Conservation (phyloP, 352 stramenopile genomes). For the Thalassiosira livingstoniorum region DNA sequence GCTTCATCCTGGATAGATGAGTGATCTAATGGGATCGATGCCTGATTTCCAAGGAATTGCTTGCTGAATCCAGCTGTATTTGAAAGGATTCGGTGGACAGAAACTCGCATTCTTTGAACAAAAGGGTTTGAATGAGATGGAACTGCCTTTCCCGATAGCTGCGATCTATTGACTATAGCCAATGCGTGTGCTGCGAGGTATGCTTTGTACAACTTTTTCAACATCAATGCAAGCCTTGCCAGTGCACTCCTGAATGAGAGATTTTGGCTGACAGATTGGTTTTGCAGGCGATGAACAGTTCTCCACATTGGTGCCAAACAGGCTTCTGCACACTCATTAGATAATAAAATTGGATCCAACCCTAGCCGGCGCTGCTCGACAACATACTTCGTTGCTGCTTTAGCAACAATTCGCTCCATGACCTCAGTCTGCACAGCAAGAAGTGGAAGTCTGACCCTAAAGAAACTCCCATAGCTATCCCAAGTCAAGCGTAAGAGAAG, state of each 20-base stretch:
- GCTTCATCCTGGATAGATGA: conserved; percentile 73
- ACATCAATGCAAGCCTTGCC: conserved; percentile 79
- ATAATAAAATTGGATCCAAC: conserved; percentile 69
- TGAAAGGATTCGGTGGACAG: conserved; percentile 82
- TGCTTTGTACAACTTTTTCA: conserved; percentile 84
- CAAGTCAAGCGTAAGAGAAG: conserved; percentile 83
- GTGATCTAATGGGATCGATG: conserved; percentile 51
- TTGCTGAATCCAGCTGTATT: conserved; percentile 80
- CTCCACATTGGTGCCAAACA: conserved; percentile 82
- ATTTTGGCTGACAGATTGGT: conserved; percentile 85
- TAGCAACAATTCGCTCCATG: conserved; percentile 86
- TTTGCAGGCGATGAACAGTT: conserved; percentile 84
- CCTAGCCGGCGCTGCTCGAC: conserved; percentile 72
- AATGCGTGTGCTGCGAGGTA: conserved; percentile 85
- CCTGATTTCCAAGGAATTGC: conserved; percentile 83
- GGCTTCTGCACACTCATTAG: conserved; percentile 82
- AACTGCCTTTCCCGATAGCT: conserved; percentile 39
- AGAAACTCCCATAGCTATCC: conserved; percentile 85
- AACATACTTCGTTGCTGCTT: conserved; percentile 74
- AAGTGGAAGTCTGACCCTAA: conserved; percentile 78
- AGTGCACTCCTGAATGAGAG: conserved; percentile 84
- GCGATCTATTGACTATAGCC: conserved; percentile 68
- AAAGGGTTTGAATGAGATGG: conserved; percentile 64
- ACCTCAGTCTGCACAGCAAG: conserved; percentile 85
- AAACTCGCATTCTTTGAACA: conserved; percentile 75